These are phyloP conservation scores for Obba rivulosa DNA, from an alignment of 768 basidiomycete genomes.

Conservation along the genomic window DNA sequence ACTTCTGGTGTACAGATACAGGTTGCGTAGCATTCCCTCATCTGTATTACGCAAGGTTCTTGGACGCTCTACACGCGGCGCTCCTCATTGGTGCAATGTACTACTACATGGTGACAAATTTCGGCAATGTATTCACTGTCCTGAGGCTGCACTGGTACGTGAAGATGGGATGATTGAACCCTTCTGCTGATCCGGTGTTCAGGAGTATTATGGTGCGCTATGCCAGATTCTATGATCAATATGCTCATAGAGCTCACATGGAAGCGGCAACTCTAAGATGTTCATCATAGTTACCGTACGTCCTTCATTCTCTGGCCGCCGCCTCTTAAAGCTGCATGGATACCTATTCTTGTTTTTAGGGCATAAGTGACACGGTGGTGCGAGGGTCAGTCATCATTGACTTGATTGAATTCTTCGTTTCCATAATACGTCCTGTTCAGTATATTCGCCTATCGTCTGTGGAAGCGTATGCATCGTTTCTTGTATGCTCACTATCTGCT, in stretches of 20 bases:
- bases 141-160: conserved; percentile 7
- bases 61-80: conserved; percentile 9
- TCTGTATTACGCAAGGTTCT: conserved; percentile 4
- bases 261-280: too few relatives aligned
- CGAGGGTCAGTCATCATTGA: conserved; percentile 5
- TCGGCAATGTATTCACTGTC: conserved; percentile 7
- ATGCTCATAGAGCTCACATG: too few relatives aligned
- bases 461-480: conserved; percentile 11
- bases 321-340: too few relatives aligned
- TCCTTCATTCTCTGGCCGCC: too few relatives aligned
- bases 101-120: conserved; percentile 10
- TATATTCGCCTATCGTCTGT: conserved; percentile 12
- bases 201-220: conserved; percentile 7
- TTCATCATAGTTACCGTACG: too few relatives aligned
- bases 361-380: conserved; percentile 11
- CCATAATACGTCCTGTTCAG: neutral
- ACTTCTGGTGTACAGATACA: neutral
- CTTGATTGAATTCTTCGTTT: neutral
- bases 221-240: too few relatives aligned
- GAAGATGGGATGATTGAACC: too few relatives aligned
- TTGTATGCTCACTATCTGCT: neutral
- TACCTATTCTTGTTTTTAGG: too few relatives aligned
- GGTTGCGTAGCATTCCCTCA: neutral
- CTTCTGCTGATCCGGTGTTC: neutral
- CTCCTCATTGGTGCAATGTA: conserved; percentile 10